A percentile compares a stretch with the other conserved stretches of the same genome.
Conservation (phyloP, 2,329 filamentous ascomycete genomes). For the Clonostachys rosea region DNA sequence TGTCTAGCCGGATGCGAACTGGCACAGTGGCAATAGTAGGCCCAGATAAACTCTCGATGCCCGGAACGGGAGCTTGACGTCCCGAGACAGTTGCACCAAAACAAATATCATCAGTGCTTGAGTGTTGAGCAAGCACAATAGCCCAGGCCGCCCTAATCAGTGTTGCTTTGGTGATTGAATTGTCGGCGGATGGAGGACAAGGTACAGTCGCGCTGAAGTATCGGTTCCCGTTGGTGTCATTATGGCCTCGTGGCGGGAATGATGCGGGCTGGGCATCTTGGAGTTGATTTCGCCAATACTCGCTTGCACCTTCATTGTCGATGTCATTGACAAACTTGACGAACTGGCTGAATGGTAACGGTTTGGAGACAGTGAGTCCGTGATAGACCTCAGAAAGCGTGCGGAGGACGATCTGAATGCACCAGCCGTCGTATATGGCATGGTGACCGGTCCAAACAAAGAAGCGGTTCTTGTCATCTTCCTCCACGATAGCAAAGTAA, state of each 20-base stretch:
- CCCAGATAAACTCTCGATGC: constrained; percentile 9
- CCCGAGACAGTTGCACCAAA: constrained; percentile 13
- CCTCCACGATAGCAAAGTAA: background rate
- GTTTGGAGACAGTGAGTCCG: background rate
- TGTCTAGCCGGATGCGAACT: constrained; percentile 3
- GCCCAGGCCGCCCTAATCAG: constrained; percentile 20
- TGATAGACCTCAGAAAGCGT: background rate
- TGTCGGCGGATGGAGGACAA: background rate
- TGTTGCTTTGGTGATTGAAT: constrained; percentile 7
- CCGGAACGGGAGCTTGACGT: constrained; percentile 9
- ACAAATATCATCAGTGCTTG: constrained; percentile 8
- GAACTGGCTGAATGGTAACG: constrained; percentile 1
- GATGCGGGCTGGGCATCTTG: background rate
- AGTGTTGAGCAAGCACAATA: constrained; percentile 1
- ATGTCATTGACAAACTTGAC: constrained; percentile 2
- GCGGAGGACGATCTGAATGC: constrained; percentile 2
- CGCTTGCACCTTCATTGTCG: background rate
- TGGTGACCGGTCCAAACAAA: constrained; percentile 10
- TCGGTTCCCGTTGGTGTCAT: background rate
- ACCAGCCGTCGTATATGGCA: constrained; percentile 11
- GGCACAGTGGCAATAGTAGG: constrained; percentile 9
- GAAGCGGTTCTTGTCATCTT: background rate
- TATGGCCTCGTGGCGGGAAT: background rate
- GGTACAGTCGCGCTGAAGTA: background rate
- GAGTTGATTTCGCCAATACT: background rate